phyloP scores from a whole-genome alignment of 306 rosid genomes.

The Glycine tomentella region DNA sequence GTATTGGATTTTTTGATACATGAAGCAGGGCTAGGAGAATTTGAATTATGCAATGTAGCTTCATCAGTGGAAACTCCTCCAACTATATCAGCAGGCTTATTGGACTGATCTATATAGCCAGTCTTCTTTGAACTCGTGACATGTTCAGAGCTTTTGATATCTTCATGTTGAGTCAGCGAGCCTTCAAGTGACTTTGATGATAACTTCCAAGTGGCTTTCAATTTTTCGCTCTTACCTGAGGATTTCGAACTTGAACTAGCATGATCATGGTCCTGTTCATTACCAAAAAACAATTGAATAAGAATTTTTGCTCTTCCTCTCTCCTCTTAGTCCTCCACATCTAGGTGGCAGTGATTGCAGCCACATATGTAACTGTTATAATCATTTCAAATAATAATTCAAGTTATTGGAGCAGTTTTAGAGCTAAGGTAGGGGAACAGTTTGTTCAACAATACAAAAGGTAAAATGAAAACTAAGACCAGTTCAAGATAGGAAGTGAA shows the following conservation, averaged over 20 bases:
- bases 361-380: not conserved
- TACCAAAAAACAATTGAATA: conserved; percentile 12
- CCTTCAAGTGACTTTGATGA: conserved; percentile 52
- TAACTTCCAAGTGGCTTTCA: conserved; percentile 42
- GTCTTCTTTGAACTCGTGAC: conserved; percentile 43
- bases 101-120: conserved; percentile 42
- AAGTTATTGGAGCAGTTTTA: not conserved
- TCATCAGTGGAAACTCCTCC: conserved; percentile 48
- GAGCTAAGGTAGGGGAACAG: conserved; percentile 6
- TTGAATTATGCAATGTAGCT: conserved; percentile 43
- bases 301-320: conserved; percentile 7
- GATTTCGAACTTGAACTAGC: conserved; percentile 55
- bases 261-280: conserved; percentile 67
- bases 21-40: conserved; percentile 49
- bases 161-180: conserved; percentile 50
- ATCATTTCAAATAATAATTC: not conserved
- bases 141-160: conserved; percentile 46
- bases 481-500: not conserved
- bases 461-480: conserved; percentile 24
- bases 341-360: not conserved
- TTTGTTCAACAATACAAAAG: conserved; percentile 13
- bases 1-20: conserved; percentile 63
- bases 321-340: conserved; percentile 1
- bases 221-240: conserved; percentile 51
- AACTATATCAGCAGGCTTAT: conserved; percentile 42